These are phyloP conservation scores for Closterium sp. DNA, from an alignment of 139 green algal species.

Conservation along the genomic window DNA sequence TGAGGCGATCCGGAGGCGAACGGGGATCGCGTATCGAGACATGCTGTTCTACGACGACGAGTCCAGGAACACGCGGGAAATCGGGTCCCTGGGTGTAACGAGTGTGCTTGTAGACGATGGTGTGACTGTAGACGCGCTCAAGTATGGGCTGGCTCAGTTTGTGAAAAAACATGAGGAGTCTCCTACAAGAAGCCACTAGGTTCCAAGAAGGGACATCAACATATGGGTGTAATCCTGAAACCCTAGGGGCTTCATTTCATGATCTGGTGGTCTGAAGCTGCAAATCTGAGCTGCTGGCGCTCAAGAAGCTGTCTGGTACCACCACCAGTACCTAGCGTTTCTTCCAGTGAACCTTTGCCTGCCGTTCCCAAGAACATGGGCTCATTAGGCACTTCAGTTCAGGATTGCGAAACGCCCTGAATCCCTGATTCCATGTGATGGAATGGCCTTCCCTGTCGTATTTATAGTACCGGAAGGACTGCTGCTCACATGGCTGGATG, in stretches of 20 bases:
- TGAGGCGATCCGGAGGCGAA: slow-evolving; percentile 22
- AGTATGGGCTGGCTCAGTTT: neutral
- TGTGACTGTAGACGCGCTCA: neutral
- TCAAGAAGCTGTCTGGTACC: too few species aligned
- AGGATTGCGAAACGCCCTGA: too few species aligned
- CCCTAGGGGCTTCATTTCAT: neutral
- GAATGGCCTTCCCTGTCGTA: too few species aligned
- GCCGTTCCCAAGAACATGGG: too few species aligned
- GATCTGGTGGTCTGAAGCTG: neutral
- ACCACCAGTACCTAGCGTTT: too few species aligned
- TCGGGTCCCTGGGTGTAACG: slow-evolving; percentile 15
- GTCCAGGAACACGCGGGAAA: slow-evolving; percentile 37
- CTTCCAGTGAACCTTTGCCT: too few species aligned
- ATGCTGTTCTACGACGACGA: slow-evolving; percentile 55
- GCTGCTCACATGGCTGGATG: too few species aligned
- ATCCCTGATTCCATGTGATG: too few species aligned
- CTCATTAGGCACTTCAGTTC: too few species aligned
- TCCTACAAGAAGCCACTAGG: neutral
- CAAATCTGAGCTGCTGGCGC: too few species aligned
- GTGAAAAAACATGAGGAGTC: neutral
- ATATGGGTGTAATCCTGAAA: neutral
- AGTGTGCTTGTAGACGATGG: slow-evolving; percentile 17
- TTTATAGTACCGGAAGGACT: too few species aligned
- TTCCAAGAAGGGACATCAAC: neutral
- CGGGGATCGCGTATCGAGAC: slow-evolving; percentile 29